Base-by-base conservation (phyloP, 257 asterid genomes). In the Euphrasia confusa region DNA sequence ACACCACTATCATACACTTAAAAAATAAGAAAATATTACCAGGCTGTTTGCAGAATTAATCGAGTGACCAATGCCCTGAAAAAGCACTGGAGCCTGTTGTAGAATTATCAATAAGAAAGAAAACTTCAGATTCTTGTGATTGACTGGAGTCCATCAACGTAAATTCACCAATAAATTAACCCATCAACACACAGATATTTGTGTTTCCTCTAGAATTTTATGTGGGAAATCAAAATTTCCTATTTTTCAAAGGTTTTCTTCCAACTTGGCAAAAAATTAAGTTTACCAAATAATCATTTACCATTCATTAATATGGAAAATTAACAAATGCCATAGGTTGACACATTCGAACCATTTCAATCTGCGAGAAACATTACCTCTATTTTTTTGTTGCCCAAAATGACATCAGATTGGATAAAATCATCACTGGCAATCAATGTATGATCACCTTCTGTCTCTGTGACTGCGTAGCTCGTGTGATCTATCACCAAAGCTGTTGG, bases 31-130 rank as follows among this genome's bases (percentile, higher is more conserved):
- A 59, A 42, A 54, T 3, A 40, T 68, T 85, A 90, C 95, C 96
- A 90, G 71, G 78, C 69, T 81, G 78, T 79, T 90, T 54, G 89
- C 79, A 50, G 94, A 85, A 78, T 82, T 83, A 59, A 90, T 70
- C 1, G 87, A 82, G 74, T 88, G 98, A 35, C 98, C 94, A 52
- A 83, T 81, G 69, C 98, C 98, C 74, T 79, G 85, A 64, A 81
- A 90, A 67, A 90, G 84, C 60, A 90, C 85, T 7, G 95, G 98
- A 67, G 89, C 94, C 96, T 90, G 83, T 42, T 32, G 39, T 27
- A 42, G 28, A 69, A 58, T 62, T 37, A 17, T 21, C 24, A 21
- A 21, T 21, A 21, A 21, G 63, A 32, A 26, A 7, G 10, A 26
- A 26, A 45, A 12, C 15, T 10, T 57, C 18, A 68, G 33, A 63